Conservation (phyloP, 257 asterid species). For the Solanum lignicaule region DNA sequence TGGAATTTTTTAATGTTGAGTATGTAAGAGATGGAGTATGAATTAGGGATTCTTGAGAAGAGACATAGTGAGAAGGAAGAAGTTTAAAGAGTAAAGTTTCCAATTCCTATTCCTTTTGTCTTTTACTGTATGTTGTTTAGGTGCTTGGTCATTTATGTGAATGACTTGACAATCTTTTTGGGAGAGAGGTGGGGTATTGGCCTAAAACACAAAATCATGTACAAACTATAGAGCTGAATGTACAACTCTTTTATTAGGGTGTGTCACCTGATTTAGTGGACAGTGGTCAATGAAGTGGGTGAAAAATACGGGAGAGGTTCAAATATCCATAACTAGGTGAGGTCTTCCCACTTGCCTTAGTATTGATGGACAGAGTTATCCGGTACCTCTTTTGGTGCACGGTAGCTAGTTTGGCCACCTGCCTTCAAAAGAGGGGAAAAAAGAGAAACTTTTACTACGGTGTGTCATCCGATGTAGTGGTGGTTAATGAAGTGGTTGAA, state of each 20-base stretch:
- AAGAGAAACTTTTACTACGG: background rate
- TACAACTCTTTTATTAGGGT: background rate
- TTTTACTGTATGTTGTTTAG: constrained; percentile 2
- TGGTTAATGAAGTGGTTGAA: background rate
- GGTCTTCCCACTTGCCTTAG: background rate
- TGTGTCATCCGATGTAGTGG: background rate
- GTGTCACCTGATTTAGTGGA: background rate
- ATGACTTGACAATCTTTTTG: background rate
- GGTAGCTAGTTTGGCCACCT: background rate
- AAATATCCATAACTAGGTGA: background rate
- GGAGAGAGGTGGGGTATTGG: background rate
- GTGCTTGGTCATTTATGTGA: constrained; percentile 1
- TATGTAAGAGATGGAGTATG: background rate
- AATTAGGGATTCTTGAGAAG: background rate
- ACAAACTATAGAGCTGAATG: background rate
- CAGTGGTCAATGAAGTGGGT: background rate
- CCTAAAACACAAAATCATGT: background rate
- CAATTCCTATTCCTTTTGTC: background rate
- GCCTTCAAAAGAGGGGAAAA: background rate
- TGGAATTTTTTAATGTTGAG: background rate
- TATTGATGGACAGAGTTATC: background rate
- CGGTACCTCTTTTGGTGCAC: background rate
- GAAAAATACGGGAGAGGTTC: background rate
- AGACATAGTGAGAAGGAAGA: background rate
- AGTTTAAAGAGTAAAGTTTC: background rate